Conservation (phyloP, 768 basidiomycete genomes). For the Saitozyma sp. region DNA sequence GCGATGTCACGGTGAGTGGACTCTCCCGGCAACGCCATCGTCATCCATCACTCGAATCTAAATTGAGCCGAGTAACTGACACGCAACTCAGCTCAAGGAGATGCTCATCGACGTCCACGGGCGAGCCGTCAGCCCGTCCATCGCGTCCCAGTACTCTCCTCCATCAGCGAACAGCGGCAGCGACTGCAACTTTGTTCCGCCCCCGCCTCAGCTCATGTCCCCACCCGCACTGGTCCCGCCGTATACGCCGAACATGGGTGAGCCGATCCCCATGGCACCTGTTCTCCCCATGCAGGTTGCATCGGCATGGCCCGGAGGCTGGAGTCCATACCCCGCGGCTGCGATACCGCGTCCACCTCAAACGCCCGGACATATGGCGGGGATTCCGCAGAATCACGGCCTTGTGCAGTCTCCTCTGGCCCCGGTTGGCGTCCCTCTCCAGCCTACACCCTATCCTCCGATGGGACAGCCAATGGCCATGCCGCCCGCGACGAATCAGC, state of each 20-base stretch:
- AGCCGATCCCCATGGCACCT: background rate
- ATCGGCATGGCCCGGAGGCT: background rate
- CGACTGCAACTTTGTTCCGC: background rate
- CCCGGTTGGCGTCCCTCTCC: background rate
- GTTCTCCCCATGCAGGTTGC: background rate
- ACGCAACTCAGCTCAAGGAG: conserved; percentile 19
- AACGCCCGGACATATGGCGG: background rate
- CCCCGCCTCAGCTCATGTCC: background rate
- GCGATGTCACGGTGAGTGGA: conserved; percentile 28
- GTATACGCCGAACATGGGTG: background rate
- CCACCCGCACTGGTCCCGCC: background rate
- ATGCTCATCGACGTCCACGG: conserved; percentile 31
- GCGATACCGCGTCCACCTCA: no score
- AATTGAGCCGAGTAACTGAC: conserved; percentile 5
- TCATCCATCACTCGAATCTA: background rate
- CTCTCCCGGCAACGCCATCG: no score
- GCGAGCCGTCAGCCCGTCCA: conserved; percentile 29
- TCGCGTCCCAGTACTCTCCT: conserved; percentile 31
- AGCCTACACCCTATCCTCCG: background rate
- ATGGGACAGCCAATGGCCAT: no score
- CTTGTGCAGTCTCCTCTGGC: background rate
- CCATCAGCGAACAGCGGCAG: background rate
- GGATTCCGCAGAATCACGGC: background rate
- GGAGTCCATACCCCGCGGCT: background rate
- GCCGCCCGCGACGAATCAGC: no score